Evolutionary conservation across 2,329 filamentous ascomycete species (phyloP), one percentile per base, ranked within the genome.

Genomic region (Epichloe gansuensis): DNA sequence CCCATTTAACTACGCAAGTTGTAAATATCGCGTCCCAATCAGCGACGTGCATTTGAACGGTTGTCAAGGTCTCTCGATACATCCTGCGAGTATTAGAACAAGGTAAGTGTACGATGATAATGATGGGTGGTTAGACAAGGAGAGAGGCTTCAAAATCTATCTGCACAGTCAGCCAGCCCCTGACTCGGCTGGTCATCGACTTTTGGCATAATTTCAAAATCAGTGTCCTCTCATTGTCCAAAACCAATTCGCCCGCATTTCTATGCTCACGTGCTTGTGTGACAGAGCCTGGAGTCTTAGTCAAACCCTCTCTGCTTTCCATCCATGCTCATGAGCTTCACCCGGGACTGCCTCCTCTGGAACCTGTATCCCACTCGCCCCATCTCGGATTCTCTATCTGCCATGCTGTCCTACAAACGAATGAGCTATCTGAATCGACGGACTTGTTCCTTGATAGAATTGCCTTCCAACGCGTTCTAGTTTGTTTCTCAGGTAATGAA

Each of bases 381-480:
- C 42, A 23, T 28, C 13, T 28, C 45, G n/a, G 34, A 34, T 50
- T 57, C 13, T 56, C 56, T 4, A 57, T 48, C 34, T 52, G 48
- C n/a, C 52, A 42, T 41, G 59, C 57, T 21, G 51, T 46, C 25
- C 38, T 31, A 34, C 59, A 59, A 25, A 59, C 56, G 37, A 58
- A 59, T 6, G 59, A 61, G 15, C 48, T 46, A n/a, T 58, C 54
- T 7, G 51, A 52, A 21, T 51, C 49, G 43, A 51, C 34, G 9
- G 58, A 61, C 9, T 39, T 44, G 13, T 50, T 48, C 6, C 42
- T 42, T 23, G 21, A 34, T 23, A 44, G n/a, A 2, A 52, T 39
- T 37, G 50, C 9, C 46, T 37, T 37, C 53, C 48, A 50, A 3
- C 43, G 37, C 21, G n/a, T 35, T 44, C 25, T 38, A 2, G 11